phyloP scores from a whole-genome alignment of 2,329 filamentous ascomycete species.

The Lojkania enalia region DNA sequence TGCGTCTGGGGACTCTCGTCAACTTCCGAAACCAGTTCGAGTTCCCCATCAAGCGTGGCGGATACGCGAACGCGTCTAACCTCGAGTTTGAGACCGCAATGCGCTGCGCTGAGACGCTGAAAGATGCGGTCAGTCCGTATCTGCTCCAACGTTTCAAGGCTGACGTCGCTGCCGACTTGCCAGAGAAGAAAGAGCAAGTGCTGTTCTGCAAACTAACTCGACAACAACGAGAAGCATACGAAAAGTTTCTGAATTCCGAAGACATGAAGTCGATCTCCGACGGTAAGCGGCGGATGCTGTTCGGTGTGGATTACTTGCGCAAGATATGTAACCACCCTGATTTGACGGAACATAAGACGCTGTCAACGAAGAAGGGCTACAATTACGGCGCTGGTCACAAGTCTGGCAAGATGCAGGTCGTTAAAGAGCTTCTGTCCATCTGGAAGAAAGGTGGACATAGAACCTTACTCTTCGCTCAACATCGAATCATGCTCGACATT shows the following conservation, averaged over 20 bases:
- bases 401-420: conserved; percentile 95
- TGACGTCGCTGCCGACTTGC: conserved; percentile 90
- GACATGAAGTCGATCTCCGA: conserved; percentile 83
- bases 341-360: conserved; percentile 68
- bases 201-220: conserved; percentile 91
- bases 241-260: conserved; percentile 76
- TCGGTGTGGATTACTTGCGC: conserved; percentile 85
- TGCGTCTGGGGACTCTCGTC: conserved; percentile 88
- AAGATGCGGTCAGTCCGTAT: conserved; percentile 92
- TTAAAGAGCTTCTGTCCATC: conserved; percentile 81
- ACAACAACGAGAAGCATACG: conserved; percentile 77
- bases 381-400: conserved; percentile 76
- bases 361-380: conserved; percentile 65
- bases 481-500: conserved; percentile 93
- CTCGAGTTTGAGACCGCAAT: conserved; percentile 92
- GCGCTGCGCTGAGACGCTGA: conserved; percentile 90
- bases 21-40: conserved; percentile 92
- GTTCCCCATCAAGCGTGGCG: conserved; percentile 87
- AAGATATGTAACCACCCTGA: conserved; percentile 99
- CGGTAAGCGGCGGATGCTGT: conserved; percentile 76
- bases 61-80: conserved; percentile 93
- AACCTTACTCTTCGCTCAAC: conserved; percentile 88
- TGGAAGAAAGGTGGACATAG: conserved; percentile 96
- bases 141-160: conserved; percentile 89
- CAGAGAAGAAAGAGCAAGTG: conserved; percentile 94